A percentile compares a stretch with the other conserved stretches of the same genome.
phyloP scores from a whole-genome alignment of 1,284 basidiomycete genomes.

The Trametes versicolor region DNA sequence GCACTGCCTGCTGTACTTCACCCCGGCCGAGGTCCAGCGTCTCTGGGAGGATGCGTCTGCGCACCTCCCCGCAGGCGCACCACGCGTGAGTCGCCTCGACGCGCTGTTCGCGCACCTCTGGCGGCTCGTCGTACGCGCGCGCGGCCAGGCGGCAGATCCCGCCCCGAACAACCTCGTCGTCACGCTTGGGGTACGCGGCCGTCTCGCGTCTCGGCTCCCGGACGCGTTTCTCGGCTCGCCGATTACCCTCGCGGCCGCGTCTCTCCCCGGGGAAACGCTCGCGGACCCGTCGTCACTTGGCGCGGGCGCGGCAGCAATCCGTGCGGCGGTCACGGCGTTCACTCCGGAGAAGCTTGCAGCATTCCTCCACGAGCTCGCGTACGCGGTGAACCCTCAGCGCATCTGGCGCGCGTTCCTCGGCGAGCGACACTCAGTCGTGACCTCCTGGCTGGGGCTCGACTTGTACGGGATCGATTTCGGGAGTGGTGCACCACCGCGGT shows the following conservation, averaged over 20 bases:
- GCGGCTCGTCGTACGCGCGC: constrained; percentile 49
- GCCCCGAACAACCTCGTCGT: constrained; percentile 41
- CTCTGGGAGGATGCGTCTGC: constrained; percentile 45
- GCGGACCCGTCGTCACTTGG: constrained; percentile 26
- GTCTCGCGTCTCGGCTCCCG: constrained; percentile 40
- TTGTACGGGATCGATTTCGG: constrained; percentile 52
- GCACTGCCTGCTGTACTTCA: constrained; percentile 50
- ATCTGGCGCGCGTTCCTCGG: constrained; percentile 54
- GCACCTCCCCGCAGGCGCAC: constrained; percentile 19
- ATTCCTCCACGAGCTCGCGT: constrained; percentile 47
- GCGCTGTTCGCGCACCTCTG: constrained; percentile 55
- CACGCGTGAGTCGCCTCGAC: constrained; percentile 50
- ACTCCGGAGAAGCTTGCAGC: constrained; percentile 42
- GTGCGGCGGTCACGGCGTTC: constrained; percentile 43
- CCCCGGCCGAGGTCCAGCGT: constrained; percentile 44
- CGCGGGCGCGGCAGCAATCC: constrained; percentile 43
- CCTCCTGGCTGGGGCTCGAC: constrained; percentile 52
- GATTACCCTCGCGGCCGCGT: constrained; percentile 42
- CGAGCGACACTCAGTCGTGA: constrained; percentile 47
- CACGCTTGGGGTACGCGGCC: constrained; percentile 48
- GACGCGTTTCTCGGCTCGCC: constrained; percentile 51
- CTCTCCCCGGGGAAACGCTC: constrained; percentile 21
- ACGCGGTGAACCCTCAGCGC: constrained; percentile 44
- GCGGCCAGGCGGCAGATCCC: constrained; percentile 36
- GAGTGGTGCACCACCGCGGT: constrained; percentile 38